phyloP scores from a whole-genome alignment of 139 green algal species.

The Coccomyxa sp. region DNA sequence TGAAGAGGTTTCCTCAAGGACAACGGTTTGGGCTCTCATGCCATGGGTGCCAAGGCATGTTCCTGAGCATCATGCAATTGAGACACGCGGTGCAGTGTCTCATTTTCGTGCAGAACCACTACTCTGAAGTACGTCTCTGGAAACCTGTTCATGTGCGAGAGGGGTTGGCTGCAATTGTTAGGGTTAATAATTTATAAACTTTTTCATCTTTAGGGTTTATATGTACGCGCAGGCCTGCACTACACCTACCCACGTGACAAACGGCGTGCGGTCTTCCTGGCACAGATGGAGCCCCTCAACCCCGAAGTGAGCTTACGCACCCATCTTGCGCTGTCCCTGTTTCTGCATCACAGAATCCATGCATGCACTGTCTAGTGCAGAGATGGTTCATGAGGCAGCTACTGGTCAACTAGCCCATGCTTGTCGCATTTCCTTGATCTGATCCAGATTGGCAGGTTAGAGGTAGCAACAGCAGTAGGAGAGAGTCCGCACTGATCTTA shows the following conservation, averaged over 20 bases:
- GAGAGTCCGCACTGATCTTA: no score
- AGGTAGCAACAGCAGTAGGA: no score
- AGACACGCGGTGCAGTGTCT: background rate
- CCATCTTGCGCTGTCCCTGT: background rate
- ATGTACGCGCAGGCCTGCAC: slow-evolving; percentile 18
- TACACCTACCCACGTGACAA: slow-evolving; percentile 43
- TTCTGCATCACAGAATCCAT: background rate
- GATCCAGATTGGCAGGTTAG: no score
- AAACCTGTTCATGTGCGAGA: no score
- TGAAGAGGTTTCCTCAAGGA: no score
- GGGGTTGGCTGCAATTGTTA: background rate
- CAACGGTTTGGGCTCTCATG: no score
- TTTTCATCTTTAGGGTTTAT: background rate
- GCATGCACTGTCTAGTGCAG: background rate
- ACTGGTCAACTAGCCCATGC: background rate
- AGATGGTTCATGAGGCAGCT: background rate
- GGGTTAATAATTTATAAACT: background rate
- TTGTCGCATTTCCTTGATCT: background rate
- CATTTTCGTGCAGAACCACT: background rate
- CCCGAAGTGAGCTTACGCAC: background rate
- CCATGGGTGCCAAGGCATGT: no score
- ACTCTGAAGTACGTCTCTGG: background rate
- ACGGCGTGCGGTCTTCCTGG: background rate
- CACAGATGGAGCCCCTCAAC: background rate
- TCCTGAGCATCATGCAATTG: background rate